A percentile compares a stretch with the other conserved stretches of the same genome.
phyloP scores from a whole-genome alignment of 179 eudicot species.

The Carnegiea gigantea region DNA sequence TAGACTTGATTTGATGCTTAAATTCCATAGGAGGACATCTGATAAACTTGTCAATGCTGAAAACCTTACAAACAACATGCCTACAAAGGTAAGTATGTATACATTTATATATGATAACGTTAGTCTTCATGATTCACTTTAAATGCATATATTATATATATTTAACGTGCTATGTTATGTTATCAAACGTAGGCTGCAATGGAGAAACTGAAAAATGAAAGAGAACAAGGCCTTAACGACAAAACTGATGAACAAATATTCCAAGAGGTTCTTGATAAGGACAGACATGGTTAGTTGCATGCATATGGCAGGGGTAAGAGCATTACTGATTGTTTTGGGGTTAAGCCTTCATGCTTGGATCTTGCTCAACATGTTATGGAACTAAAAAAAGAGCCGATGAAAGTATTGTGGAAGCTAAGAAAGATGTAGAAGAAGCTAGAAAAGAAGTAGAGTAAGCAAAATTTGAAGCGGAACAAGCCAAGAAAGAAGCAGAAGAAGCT shows the following conservation, averaged over 20 bases:
- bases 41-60: no score
- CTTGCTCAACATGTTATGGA: not conserved
- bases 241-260: not conserved
- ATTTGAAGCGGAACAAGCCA: no score
- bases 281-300: not conserved
- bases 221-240: slow-evolving; percentile 5
- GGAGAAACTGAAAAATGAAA: not conserved
- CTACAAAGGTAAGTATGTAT: no score
- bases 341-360: not conserved
- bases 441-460: no score
- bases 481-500: no score
- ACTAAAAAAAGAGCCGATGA: not conserved
- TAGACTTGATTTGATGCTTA: no score
- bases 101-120: no score
- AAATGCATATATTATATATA: no score
- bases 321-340: not conserved
- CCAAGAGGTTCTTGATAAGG: no score
- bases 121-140: no score
- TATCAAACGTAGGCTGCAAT: not conserved
- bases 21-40: no score
- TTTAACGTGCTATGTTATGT: not conserved
- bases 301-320: slow-evolving; percentile 3
- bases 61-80: no score
- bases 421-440: not conserved
- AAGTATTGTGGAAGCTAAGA: not conserved